Evolutionary conservation across 345 rosid genomes (phyloP).

Genomic region (Hypericum perforatum): DNA sequence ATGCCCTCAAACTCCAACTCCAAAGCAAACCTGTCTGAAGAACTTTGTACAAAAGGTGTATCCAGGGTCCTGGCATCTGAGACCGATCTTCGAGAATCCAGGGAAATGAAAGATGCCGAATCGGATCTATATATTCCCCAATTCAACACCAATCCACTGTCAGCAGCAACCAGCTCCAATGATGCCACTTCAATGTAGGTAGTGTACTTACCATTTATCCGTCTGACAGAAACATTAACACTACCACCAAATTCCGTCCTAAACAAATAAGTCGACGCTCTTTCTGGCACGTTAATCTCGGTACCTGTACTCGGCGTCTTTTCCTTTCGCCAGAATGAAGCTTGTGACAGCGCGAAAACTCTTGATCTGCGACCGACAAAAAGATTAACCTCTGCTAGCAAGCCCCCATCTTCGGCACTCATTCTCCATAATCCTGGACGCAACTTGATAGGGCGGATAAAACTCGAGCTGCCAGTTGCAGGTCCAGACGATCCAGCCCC

Average conservation of each 20-base stretch:
- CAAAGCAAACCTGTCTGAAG: conserved; percentile 30
- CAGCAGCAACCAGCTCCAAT: conserved; percentile 23
- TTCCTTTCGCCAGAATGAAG: conserved; percentile 38
- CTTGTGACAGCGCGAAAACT: conserved; percentile 37
- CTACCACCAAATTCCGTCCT: conserved; percentile 63
- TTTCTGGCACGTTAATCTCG: conserved; percentile 31
- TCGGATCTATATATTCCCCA: conserved; percentile 72
- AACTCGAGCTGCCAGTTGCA: conserved; percentile 14
- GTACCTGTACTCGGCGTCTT: conserved; percentile 18
- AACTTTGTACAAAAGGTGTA: conserved; percentile 33
- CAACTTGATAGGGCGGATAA: conserved; percentile 15
- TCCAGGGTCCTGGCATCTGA: conserved; percentile 34
- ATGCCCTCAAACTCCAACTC: conserved; percentile 66
- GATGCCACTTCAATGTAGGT: conserved; percentile 57
- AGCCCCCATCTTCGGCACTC: conserved; percentile 17
- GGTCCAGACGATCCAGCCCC: conserved; percentile 31
- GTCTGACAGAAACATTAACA: conserved; percentile 51
- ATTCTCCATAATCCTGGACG: conserved; percentile 16
- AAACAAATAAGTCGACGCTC: conserved; percentile 44
- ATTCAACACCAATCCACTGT: conserved; percentile 33
- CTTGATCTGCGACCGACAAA: conserved; percentile 16
- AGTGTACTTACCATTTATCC: conserved; percentile 38
- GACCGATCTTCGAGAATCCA: conserved; percentile 28
- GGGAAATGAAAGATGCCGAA: conserved; percentile 42
- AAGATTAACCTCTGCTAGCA: conserved; percentile 16